A percentile compares a stretch with the other conserved stretches of the same genome.
Evolutionary conservation across 177 flowering plant species (phyloP).

Genomic region (Vitis hybrid): DNA sequence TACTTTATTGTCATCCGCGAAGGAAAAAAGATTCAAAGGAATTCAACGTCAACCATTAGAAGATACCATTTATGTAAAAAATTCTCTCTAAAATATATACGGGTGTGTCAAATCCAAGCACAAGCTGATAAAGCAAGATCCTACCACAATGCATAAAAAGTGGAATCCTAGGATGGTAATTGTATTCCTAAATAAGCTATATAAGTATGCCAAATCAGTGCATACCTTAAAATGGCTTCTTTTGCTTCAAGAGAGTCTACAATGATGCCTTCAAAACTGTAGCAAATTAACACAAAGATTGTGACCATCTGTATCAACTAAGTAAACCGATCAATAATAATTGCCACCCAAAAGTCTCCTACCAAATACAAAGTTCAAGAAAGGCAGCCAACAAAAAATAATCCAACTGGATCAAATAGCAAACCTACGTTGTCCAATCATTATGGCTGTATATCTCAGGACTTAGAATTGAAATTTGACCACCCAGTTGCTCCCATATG

Average conservation of each 20-base stretch:
- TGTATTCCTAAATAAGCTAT: too few species aligned
- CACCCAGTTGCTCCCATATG: slow-evolving; percentile 70
- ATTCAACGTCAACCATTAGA: too few species aligned
- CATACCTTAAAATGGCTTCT: slow-evolving; percentile 70
- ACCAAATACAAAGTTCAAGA: too few species aligned
- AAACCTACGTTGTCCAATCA: slow-evolving; percentile 93
- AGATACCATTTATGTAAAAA: too few species aligned
- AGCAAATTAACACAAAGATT: slow-evolving; percentile 18
- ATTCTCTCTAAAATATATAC: too few species aligned
- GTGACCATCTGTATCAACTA: slow-evolving; percentile 2
- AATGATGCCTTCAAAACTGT: slow-evolving; percentile 87
- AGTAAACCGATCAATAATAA: not conserved
- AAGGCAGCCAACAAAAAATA: not conserved
- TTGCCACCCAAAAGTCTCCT: too few species aligned
- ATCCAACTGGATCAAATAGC: slow-evolving; percentile 2
- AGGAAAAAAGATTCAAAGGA: too few species aligned
- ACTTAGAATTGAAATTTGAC: slow-evolving; percentile 49
- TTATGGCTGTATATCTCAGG: slow-evolving; percentile 44
- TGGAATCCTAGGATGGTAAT: not conserved
- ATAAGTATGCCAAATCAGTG: not conserved
- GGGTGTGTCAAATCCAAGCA: not conserved
- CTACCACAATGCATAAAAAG: too few species aligned
- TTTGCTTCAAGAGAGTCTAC: slow-evolving; percentile 76
- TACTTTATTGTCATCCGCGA: too few species aligned
- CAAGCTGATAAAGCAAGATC: slow-evolving; percentile 2